Percentiles rank a stretch among this genome's conserved stretches.
These are phyloP conservation scores for Geum urbanum DNA, from an alignment of 306 rosid species.

Conservation along the genomic window DNA sequence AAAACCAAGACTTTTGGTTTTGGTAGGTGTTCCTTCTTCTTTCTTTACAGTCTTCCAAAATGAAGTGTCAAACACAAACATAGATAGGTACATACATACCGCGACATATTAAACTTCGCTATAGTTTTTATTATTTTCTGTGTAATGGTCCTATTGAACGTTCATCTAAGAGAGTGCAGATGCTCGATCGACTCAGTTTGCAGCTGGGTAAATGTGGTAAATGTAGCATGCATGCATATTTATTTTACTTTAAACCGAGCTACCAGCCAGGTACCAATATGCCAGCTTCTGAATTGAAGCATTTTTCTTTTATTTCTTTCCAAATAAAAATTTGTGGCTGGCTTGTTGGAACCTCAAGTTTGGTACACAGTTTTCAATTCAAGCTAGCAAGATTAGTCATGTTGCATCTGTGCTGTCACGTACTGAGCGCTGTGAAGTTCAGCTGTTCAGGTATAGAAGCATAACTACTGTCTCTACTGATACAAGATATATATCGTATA, in stretches of 20 bases:
- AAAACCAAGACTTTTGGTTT: conserved; percentile 19
- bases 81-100: conserved; percentile 20
- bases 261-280: conserved; percentile 9
- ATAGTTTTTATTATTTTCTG: neutral
- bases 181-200: conserved; percentile 18
- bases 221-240: neutral
- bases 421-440: neutral
- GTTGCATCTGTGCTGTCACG: neutral
- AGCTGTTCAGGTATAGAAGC: neutral
- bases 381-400: neutral
- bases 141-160: conserved; percentile 13
- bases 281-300: conserved; percentile 3
- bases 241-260: neutral
- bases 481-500: no score
- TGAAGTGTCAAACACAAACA: conserved; percentile 16
- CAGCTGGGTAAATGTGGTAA: neutral
- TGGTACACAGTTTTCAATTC: neutral
- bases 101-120: conserved; percentile 21
- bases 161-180: conserved; percentile 18
- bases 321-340: neutral
- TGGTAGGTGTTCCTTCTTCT: conserved; percentile 12
- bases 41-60: neutral
- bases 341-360: neutral
- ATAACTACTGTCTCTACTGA: no score
- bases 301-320: neutral